Evolutionary conservation across 1,139 yeast species (phyloP).

Genomic region (Candida gigantensis): DNA sequence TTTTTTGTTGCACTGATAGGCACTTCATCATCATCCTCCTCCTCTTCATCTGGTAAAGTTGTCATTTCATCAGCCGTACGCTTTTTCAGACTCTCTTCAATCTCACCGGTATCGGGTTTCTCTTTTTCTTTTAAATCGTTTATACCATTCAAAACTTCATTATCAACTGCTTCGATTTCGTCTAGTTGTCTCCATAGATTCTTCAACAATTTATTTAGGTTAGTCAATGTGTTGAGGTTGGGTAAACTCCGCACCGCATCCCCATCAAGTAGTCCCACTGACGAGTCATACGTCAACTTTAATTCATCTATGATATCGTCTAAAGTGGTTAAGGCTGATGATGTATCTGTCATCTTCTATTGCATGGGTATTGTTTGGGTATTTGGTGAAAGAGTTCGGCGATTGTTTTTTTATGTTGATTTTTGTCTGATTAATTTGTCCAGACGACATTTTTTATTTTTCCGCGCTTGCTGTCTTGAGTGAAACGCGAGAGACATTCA

Average conservation of each 20-base stretch:
- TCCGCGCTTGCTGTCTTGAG: too few species aligned
- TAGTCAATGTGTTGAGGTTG: conserved; percentile 42
- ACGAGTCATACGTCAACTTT: conserved; percentile 56
- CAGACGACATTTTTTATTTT: too few species aligned
- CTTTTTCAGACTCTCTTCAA: conserved; percentile 8
- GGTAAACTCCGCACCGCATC: conserved; percentile 53
- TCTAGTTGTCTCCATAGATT: conserved; percentile 52
- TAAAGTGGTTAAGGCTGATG: conserved; percentile 45
- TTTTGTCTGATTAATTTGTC: too few species aligned
- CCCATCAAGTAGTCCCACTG: conserved; percentile 63
- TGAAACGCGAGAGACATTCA: too few species aligned
- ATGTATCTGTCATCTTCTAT: conserved; percentile 22
- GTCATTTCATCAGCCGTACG: conserved; percentile 15
- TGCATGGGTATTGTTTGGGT: too few species aligned
- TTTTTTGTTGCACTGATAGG: conserved; percentile 17
- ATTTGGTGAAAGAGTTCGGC: too few species aligned
- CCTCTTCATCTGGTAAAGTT: conserved; percentile 14
- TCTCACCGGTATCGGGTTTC: conserved; percentile 3
- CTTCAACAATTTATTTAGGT: conserved; percentile 47
- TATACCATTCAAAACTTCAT: conserved; percentile 31
- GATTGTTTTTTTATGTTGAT: too few species aligned
- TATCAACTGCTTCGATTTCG: conserved; percentile 48
- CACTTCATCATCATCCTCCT: conserved; percentile 15
- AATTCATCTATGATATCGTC: conserved; percentile 55
- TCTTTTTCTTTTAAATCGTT: conserved; percentile 14